Evolutionary conservation across 2,329 filamentous ascomycete species (phyloP).

Genomic region (Botrytis tulipae): DNA sequence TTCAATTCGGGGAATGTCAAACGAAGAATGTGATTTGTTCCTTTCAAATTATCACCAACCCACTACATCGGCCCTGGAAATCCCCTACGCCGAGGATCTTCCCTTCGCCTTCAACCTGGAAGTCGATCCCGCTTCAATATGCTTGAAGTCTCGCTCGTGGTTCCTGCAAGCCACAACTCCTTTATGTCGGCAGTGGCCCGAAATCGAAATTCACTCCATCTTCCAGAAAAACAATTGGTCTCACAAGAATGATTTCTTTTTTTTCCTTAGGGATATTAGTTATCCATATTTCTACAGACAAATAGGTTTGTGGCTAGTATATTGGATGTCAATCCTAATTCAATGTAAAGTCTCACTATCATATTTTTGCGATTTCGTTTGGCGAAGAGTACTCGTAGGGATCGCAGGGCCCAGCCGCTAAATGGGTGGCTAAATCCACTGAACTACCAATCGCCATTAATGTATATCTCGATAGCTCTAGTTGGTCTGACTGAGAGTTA

Average conservation of each 20-base stretch:
- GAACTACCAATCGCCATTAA: background rate
- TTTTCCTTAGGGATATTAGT: background rate
- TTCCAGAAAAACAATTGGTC: too few relatives aligned
- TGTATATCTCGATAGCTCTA: background rate
- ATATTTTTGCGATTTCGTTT: background rate
- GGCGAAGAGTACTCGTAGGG: background rate
- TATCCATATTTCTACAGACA: background rate
- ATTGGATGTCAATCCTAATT: background rate
- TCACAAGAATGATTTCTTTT: background rate
- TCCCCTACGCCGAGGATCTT: background rate
- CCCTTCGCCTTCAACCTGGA: background rate
- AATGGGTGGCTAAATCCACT: background rate
- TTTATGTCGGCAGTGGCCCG: background rate
- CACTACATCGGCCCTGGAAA: background rate
- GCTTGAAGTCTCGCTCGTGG: constrained; percentile 3
- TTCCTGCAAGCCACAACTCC: background rate
- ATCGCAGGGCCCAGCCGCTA: background rate
- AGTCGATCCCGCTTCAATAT: background rate
- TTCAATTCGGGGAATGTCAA: background rate
- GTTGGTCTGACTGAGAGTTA: background rate
- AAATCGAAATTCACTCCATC: background rate
- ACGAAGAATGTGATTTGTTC: background rate
- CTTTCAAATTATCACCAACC: background rate
- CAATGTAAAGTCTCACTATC: background rate
- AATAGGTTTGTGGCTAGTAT: background rate